A percentile compares a stretch with the other conserved stretches of the same genome.
Conservation (phyloP, 495 filamentous ascomycete species). For the Daldinia grandis region DNA sequence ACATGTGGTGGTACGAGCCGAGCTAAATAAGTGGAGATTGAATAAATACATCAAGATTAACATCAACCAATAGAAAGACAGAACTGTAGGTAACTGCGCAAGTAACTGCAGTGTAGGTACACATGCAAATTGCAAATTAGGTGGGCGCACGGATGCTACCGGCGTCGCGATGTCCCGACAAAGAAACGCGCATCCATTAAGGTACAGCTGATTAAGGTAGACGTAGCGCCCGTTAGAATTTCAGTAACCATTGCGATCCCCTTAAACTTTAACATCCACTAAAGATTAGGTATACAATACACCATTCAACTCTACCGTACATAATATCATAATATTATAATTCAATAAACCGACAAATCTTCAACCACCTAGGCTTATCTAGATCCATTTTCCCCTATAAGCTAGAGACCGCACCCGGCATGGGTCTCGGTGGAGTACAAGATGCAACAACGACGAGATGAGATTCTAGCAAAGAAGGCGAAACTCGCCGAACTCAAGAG, state of each 20-base stretch:
- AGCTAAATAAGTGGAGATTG: conserved; percentile 6
- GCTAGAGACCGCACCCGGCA: conserved; percentile 36
- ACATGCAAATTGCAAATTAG: conserved; percentile 11
- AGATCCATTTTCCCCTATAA: background rate
- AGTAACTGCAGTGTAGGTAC: conserved; percentile 1
- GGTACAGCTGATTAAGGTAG: background rate
- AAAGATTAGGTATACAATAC: background rate
- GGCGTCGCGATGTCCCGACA: conserved; percentile 28
- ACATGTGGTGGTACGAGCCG: conserved; percentile 10
- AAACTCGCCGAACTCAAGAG: conserved; percentile 95
- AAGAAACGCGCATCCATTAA: conserved; percentile 38
- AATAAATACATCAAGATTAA: background rate
- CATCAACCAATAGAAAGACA: background rate
- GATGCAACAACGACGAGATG: conserved; percentile 88
- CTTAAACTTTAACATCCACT: background rate
- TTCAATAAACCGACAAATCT: background rate
- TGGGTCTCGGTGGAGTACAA: conserved; percentile 52
- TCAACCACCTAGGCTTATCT: background rate
- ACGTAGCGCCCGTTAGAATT: conserved; percentile 1
- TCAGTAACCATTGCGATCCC: background rate
- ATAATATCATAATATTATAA: background rate
- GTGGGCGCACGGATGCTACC: conserved; percentile 21
- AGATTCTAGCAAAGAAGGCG: conserved; percentile 92
- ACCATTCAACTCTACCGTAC: background rate
- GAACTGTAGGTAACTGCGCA: background rate